Base-by-base conservation (phyloP, 2,329 filamentous ascomycete genomes). In the Sphaerulina musiva region DNA sequence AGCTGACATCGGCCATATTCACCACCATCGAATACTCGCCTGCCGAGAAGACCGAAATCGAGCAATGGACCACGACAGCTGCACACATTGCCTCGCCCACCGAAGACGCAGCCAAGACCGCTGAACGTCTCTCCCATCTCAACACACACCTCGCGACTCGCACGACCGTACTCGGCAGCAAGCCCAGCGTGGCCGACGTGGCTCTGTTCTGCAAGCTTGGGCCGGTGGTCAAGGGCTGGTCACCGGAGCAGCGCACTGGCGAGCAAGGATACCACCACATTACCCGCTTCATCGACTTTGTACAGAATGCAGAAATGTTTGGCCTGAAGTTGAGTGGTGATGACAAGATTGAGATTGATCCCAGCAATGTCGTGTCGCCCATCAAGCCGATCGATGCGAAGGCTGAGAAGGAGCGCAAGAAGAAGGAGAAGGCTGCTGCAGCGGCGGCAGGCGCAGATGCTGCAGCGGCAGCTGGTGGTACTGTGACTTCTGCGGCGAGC, bases 401-500 rank as follows among this genome's bases (percentile, higher is more conserved):
- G 79, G 90, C 90, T 53, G 92, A 96, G 79, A 96, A 96, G 78
- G 91, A 96, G 80, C 84, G 86, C 46, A 82, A 92, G 74, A 96
- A 95, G 85, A 95, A 95, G 78, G 90, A 95, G 76, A 95, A 95
- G 79, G 87, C 86, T 49, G 72, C 73, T 14, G 73, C 73, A 4
- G 76, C 76, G 12, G 75, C 74, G 31, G 76, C 69, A 42, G 80
- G 79, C 2, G 79, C 78, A 4, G 77, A 75, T 10, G 76, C 71
- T 31, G 77, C 76, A 8, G 78, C 73, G 26, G 76, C 74, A 42
- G 74, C 69, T n/a, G 69, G 66, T 12, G 72, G 70, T 32, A 74
- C 74, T 9, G 65, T 71, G 46, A 72, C 73, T 8, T 69, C 69
- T n/a, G 71, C 72, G 46, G 64, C 64, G n/a, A 60, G 60, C 23